Evolutionary conservation across 2,329 filamentous ascomycete species (phyloP), one percentile per base, ranked within the genome.

Genomic region (Pseudogymnoascus verrucosus): DNA sequence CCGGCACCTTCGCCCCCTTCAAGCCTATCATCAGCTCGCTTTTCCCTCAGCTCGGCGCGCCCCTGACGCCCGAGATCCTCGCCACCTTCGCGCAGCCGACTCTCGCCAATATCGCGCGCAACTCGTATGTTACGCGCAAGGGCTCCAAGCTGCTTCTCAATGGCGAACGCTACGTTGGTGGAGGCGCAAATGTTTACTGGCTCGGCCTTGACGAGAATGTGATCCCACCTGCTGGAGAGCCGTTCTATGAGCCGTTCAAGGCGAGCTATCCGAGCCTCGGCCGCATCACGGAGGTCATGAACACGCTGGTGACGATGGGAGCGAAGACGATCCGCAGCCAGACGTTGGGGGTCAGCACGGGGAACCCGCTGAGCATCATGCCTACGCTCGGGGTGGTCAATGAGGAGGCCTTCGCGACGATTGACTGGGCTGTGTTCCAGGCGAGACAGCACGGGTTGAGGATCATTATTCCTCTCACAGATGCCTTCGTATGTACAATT

Each of bases 1-100:
- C 84, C 0, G 95, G 99, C 80, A 99, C 79, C 74, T 92, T 97
- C 21, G 95, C 93, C 3, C 95, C 95, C 73, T 99, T 95, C 61
- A 99, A 84, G 51, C 93, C 91, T 63, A 26, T 60, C 31, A 31
- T 68, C 61, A 65, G n/a, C 28, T 64, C 64, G 7, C 54, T 68
- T 11, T 67, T 67, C 61, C 63, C 65, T 8, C 4, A 39, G 16
- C 60, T 54, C 26, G 60, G 62, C 12, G 60, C 60, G 40, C 62
- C 42, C 4, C 60, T 70, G n/a, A 67, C 67, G 8, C 57, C 68
- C 10, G 66, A 70, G 51, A 69, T 69, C 16, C 61, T 69, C 1
- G 36, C 66, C 34, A 67, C 65, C 2, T 67, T 68, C 21, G 59
- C 67, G 4, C 5, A 66, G 21, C 66, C 69, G 4, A 67, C 62